Base-by-base conservation (phyloP, 768 basidiomycete genomes). In the Hirschioporus abietinus region DNA sequence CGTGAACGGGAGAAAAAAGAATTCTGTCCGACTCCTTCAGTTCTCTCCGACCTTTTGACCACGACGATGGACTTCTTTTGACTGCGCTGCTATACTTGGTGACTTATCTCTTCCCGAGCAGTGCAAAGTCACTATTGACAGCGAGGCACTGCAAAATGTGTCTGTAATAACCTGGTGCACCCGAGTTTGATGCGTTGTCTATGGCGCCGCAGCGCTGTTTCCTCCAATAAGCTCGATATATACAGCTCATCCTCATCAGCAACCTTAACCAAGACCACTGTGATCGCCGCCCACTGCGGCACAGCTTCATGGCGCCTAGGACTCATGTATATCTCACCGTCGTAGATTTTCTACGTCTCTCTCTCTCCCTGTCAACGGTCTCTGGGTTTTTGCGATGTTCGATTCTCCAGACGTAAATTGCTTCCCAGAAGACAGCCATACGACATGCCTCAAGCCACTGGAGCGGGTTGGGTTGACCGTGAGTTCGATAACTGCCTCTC, bases 401-500 rank as follows among this genome's bases (percentile, higher is more conserved):
- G 12, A 52, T 52, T 52, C 42, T 52, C 42, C 42, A 12, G 42
- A 52, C 42, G 42, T 52, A 52, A 20, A 12, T 12, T 52, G 42
- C 42, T 1, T 15, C 20, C 15, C 15, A 15, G 42, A 52, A 52
- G 42, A 52, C 12, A 52, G 20, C 12, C 42, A 52, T 20, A 52
- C 42, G 12, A 52, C 42, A 12, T 79, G 76, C 61, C 64, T 79
- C 24, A 76, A 74, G 9, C 72, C 75, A 1, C 76, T 75, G 15
- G 68, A 80, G 58, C 74, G 73, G 64, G 78, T 80, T 60, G 79
- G 76, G 1, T 69, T 80, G 35, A 77, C 77, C 8, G 79, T 80
- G 64, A 60, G 62, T 58, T 7, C 58, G 4, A 12, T n/a, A 68
- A 35, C 23, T 23, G 17, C 60, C 23, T 26, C 68, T 23, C 3